A percentile compares a stretch with the other conserved stretches of the same genome.
Conservation (phyloP, 805 yeast species). For the Candida argentea region DNA sequence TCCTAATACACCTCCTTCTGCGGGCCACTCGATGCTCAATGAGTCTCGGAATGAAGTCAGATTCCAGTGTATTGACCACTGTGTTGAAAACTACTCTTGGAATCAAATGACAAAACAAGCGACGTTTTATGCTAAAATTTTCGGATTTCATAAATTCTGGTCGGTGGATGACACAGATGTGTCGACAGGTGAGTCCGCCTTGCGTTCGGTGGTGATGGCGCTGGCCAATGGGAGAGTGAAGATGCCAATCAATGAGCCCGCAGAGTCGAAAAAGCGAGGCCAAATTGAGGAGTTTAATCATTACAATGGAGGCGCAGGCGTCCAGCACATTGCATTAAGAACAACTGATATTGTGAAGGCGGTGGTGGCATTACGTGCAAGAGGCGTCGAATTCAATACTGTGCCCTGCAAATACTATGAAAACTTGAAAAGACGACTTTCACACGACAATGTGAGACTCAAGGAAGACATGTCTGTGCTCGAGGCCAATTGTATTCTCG, state of each 20-base stretch:
- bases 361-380: slow-evolving; percentile 39
- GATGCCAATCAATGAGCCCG: slow-evolving; percentile 85
- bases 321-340: slow-evolving; percentile 70
- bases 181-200: slow-evolving; percentile 59
- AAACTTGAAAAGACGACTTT: slow-evolving; percentile 36
- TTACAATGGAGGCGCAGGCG: slow-evolving; percentile 71
- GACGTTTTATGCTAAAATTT: slow-evolving; percentile 45
- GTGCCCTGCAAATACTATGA: slow-evolving; percentile 52
- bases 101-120: slow-evolving; percentile 51
- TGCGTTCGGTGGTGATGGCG: slow-evolving; percentile 70
- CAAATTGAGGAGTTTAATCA: slow-evolving; percentile 79
- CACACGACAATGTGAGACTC: slow-evolving; percentile 32
- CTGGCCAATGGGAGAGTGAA: slow-evolving; percentile 53
- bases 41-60: slow-evolving; percentile 22
- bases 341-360: slow-evolving; percentile 53
- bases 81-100: slow-evolving; percentile 75
- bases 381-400: slow-evolving; percentile 63
- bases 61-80: slow-evolving; percentile 54
- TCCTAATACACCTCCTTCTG: slow-evolving; percentile 5
- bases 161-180: slow-evolving; percentile 74
- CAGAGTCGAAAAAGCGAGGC: slow-evolving; percentile 50
- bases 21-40: slow-evolving; percentile 1
- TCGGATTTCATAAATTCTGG: slow-evolving; percentile 76
- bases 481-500: slow-evolving; percentile 46
- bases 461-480: slow-evolving; percentile 44